Percentiles rank a stretch among this genome's conserved stretches.
phyloP scores from a whole-genome alignment of 768 basidiomycete genomes.

The Mycena galericulata region DNA sequence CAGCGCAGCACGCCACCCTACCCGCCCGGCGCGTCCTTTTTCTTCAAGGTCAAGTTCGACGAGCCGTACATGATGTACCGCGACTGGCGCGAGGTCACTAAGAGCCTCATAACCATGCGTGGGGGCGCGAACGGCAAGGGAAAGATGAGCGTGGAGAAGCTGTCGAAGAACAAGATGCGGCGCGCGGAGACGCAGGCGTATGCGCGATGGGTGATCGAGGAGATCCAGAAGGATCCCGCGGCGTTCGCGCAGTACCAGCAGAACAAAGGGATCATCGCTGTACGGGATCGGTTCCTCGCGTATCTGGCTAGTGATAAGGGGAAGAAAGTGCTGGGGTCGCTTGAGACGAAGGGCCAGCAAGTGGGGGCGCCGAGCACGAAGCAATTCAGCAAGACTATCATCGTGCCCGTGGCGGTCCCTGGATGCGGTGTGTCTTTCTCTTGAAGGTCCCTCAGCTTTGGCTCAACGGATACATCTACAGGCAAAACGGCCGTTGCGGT shows the following conservation, averaged over 20 bases:
- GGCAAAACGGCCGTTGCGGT: slow-evolving; percentile 91
- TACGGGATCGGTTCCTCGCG: slow-evolving; percentile 80
- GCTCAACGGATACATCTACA: slow-evolving; percentile 47
- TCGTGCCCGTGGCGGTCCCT: slow-evolving; percentile 92
- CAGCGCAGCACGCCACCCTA: slow-evolving; percentile 70
- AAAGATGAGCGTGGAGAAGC: slow-evolving; percentile 44
- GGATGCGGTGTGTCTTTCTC: slow-evolving; percentile 80
- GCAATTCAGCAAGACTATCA: slow-evolving; percentile 76
- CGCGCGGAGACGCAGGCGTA: slow-evolving; percentile 85
- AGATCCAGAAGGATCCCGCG: slow-evolving; percentile 71
- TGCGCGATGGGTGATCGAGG: slow-evolving; percentile 84
- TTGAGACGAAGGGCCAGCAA: slow-evolving; percentile 36
- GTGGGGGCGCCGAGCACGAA: neutral
- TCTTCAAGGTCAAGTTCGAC: slow-evolving; percentile 99
- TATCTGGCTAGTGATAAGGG: slow-evolving; percentile 71
- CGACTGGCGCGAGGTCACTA: slow-evolving; percentile 96
- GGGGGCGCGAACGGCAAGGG: slow-evolving; percentile 24
- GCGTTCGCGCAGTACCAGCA: slow-evolving; percentile 74
- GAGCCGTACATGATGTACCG: slow-evolving; percentile 99
- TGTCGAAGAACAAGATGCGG: slow-evolving; percentile 77
- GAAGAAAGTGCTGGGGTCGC: slow-evolving; percentile 39
- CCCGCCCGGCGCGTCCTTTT: slow-evolving; percentile 84
- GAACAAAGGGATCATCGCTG: slow-evolving; percentile 88
- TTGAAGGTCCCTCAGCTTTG: neutral
- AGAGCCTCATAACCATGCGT: slow-evolving; percentile 65